phyloP scores from a whole-genome alignment of 2,329 filamentous ascomycete species.

The Scedosporium minutisporum region DNA sequence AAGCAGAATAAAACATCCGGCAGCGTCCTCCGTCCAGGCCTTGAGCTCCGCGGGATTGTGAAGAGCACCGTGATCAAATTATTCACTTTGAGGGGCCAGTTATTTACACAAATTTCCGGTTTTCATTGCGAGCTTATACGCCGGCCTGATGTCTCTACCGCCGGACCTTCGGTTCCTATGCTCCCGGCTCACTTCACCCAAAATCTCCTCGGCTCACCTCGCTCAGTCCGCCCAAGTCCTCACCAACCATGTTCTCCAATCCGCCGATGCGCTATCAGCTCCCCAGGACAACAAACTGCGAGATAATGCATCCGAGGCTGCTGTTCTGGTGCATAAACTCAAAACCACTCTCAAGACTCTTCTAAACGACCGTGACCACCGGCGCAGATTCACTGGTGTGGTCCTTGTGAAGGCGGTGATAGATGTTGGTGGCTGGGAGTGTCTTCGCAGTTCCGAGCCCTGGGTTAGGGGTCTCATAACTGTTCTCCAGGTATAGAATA shows the following conservation, averaged over 20 bases:
- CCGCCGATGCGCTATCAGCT: slow-evolving; percentile 51
- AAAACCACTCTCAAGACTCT: slow-evolving; percentile 70
- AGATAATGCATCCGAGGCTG: slow-evolving; percentile 51
- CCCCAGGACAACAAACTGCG: slow-evolving; percentile 52
- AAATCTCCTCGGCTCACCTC: slow-evolving; percentile 48
- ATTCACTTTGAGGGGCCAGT: background rate
- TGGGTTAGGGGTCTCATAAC: slow-evolving; percentile 72
- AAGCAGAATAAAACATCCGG: no score
- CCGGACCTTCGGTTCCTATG: slow-evolving; percentile 57
- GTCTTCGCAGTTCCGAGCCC: slow-evolving; percentile 59
- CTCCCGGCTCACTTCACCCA: slow-evolving; percentile 58
- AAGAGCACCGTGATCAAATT: background rate
- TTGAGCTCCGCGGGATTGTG: background rate
- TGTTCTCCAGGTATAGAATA: slow-evolving; percentile 54
- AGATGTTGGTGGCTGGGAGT: slow-evolving; percentile 78
- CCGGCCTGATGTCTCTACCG: slow-evolving; percentile 28
- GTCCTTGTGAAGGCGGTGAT: slow-evolving; percentile 71
- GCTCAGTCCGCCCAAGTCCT: slow-evolving; percentile 65
- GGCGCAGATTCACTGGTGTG: slow-evolving; percentile 69
- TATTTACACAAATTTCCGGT: background rate
- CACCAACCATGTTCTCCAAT: slow-evolving; percentile 47
- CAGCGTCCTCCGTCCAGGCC: background rate
- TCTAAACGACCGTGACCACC: slow-evolving; percentile 63
- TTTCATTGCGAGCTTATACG: background rate
- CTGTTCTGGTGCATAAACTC: slow-evolving; percentile 70